phyloP scores from a whole-genome alignment of 2,329 filamentous ascomycete genomes.

The Cercospora beticola region DNA sequence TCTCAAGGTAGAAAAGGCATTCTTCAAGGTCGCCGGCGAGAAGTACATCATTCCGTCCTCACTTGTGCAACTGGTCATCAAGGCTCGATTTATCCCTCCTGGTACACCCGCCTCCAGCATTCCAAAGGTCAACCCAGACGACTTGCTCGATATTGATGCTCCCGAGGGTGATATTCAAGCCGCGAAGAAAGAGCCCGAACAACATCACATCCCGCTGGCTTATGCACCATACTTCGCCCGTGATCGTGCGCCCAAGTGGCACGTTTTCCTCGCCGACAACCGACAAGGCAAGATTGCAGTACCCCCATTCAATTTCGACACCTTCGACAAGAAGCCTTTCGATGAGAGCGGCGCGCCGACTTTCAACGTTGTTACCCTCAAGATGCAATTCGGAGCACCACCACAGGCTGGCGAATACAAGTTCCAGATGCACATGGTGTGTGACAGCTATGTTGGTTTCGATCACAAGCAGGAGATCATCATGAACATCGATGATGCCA shows the following conservation, averaged over 20 bases:
- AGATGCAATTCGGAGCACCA: slow-evolving; percentile 94
- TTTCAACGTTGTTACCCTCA: slow-evolving; percentile 92
- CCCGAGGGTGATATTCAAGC: slow-evolving; percentile 90
- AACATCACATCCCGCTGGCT: slow-evolving; percentile 77
- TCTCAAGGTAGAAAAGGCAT: slow-evolving; percentile 83
- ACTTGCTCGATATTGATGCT: slow-evolving; percentile 87
- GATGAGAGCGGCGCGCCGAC: slow-evolving; percentile 76
- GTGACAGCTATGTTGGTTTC: slow-evolving; percentile 92
- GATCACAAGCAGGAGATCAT: slow-evolving; percentile 91
- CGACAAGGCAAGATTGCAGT: slow-evolving; percentile 96
- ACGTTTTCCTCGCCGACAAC: slow-evolving; percentile 89
- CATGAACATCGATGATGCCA: slow-evolving; percentile 82
- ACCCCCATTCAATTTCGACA: slow-evolving; percentile 90
- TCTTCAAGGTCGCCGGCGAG: slow-evolving; percentile 98
- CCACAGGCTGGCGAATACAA: slow-evolving; percentile 90
- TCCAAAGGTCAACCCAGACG: slow-evolving; percentile 70
- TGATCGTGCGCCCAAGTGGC: slow-evolving; percentile 87
- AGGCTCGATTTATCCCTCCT: slow-evolving; percentile 89
- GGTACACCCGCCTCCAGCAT: slow-evolving; percentile 66
- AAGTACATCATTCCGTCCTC: slow-evolving; percentile 88
- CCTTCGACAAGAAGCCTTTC: slow-evolving; percentile 87
- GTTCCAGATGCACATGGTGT: slow-evolving; percentile 90
- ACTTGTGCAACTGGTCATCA: slow-evolving; percentile 90
- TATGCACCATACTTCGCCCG: slow-evolving; percentile 88
- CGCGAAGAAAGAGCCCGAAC: slow-evolving; percentile 64